Evolutionary conservation across 305 asterid species (phyloP), one percentile per base, ranked within the genome.

Genomic region (Andrographis paniculata): DNA sequence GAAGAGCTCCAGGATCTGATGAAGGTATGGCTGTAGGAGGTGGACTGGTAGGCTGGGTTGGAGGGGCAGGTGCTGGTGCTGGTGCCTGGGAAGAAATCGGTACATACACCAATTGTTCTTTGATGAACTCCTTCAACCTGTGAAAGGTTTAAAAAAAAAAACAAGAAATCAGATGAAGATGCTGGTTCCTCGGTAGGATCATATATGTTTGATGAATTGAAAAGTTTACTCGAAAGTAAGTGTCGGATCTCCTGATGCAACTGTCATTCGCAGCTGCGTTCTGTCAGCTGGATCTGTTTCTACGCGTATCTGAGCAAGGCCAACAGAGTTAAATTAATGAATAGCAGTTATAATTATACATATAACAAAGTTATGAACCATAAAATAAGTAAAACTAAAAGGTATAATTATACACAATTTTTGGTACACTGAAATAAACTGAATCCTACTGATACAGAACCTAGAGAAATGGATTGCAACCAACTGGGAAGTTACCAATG

Each of bases 261-360:
- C 66, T 3, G 99, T 92, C 79, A 87, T 76, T n/a, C 99, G 93
- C 58, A 92, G 53, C 64, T 92, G 99, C 14, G 99, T 84, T 74
- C 95, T 74, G 64, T 92, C 97, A 4, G 97, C 93, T 52, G 99
- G 95, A 73, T 92, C 99, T 17, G 99, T 92, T 80, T 92, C 99
- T 60, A 92, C 75, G 79, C 99, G 75, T 64, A 74, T 50, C 99
- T 92, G 82, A 50, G 53, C 42, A 42, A 44, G 50, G 31, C 44
- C 50, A 44, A 66, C 42, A 60, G 6, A 62, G 28, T 48, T 42
- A 19, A 4, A 38, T 14, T 40, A 51, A 42, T 38, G 33, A 1
- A 21, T 9, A 35, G 40, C 27, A 24, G 52, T 30, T 10, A 1
- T 22, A 14, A 1, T 48, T 11, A 53, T 9, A 17, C 13, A 23